A percentile compares a stretch with the other conserved stretches of the same genome.
Evolutionary conservation across 2,329 filamentous ascomycete genomes (phyloP).

Genomic region (Phialophora verrucosa): DNA sequence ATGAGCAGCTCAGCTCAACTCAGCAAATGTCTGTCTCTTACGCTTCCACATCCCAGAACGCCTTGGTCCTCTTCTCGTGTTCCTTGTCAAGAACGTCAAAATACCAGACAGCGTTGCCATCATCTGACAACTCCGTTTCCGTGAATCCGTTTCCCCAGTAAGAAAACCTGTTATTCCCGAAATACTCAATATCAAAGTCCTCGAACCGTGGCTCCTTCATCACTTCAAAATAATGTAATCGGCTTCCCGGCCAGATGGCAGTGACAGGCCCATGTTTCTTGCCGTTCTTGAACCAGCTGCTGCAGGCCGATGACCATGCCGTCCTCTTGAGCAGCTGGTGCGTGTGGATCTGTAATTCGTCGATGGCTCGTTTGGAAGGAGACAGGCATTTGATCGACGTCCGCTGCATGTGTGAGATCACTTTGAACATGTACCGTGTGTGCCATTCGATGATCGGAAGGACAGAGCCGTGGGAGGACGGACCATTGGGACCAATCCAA

Average conservation of each 20-base stretch:
- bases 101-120: too few relatives aligned
- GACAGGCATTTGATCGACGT: conserved; percentile 30
- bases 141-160: too few relatives aligned
- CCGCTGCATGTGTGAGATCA: conserved; percentile 37
- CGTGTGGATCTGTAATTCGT: conserved; percentile 15
- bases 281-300: conserved; percentile 34
- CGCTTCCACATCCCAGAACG: too few relatives aligned
- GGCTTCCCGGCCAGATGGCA: conserved; percentile 22
- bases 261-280: conserved; percentile 11
- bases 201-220: conserved; percentile 47
- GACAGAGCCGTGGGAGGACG: conserved; percentile 39
- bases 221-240: conserved; percentile 32
- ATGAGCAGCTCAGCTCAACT: too few relatives aligned
- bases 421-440: conserved; percentile 36
- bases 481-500: conserved; percentile 35
- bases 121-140: too few relatives aligned
- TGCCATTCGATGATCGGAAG: conserved; percentile 39
- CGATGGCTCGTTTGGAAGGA: conserved; percentile 4
- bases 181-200: conserved; percentile 45
- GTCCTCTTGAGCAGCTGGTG: conserved; percentile 19
- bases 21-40: too few relatives aligned
- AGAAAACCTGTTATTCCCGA: conserved; percentile 43
- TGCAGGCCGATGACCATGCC: conserved; percentile 20
- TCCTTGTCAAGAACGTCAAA: too few relatives aligned
- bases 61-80: too few relatives aligned